Evolutionary conservation across 2,329 filamentous ascomycete species (phyloP).

Genomic region (Aspergillus sp.): DNA sequence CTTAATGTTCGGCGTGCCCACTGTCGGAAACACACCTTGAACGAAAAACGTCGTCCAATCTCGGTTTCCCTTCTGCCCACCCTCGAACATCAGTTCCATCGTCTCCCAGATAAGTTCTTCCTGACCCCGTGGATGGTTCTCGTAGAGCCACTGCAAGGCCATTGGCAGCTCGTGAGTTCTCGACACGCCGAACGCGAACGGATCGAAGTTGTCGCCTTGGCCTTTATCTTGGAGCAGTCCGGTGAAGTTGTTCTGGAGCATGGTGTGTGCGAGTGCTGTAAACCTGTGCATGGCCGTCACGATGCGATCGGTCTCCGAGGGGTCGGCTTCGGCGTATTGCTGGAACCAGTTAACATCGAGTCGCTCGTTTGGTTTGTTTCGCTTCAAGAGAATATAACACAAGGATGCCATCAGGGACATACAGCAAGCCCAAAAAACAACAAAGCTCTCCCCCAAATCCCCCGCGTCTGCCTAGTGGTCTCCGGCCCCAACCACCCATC

Average conservation of each 20-base stretch:
- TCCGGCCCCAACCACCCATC: constrained; percentile 66
- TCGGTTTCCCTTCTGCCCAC: constrained; percentile 24
- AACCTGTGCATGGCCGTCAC: constrained; percentile 57
- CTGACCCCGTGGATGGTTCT: constrained; percentile 47
- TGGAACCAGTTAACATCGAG: constrained; percentile 24
- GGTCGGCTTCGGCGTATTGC: constrained; percentile 54
- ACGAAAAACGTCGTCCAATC: constrained; percentile 48
- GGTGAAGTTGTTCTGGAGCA: constrained; percentile 59
- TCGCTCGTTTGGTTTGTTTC: too few relatives aligned
- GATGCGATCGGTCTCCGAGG: constrained; percentile 44
- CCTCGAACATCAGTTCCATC: constrained; percentile 50
- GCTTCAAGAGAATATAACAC: too few relatives aligned
- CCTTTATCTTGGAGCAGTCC: constrained; percentile 52
- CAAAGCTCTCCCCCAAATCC: constrained; percentile 60
- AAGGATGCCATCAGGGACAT: neutral
- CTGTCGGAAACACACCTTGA: constrained; percentile 41
- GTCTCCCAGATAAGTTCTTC: constrained; percentile 44
- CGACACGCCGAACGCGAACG: constrained; percentile 42
- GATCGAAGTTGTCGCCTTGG: constrained; percentile 48
- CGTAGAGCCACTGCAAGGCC: constrained; percentile 55
- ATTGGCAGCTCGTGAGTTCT: constrained; percentile 52
- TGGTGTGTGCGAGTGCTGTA: constrained; percentile 55
- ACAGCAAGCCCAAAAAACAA: constrained; percentile 53
- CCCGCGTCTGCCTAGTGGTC: constrained; percentile 45
- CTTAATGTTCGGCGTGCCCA: constrained; percentile 41